Conservation (phyloP, 768 basidiomycete species). For the Candolleomyces efflorescens region DNA sequence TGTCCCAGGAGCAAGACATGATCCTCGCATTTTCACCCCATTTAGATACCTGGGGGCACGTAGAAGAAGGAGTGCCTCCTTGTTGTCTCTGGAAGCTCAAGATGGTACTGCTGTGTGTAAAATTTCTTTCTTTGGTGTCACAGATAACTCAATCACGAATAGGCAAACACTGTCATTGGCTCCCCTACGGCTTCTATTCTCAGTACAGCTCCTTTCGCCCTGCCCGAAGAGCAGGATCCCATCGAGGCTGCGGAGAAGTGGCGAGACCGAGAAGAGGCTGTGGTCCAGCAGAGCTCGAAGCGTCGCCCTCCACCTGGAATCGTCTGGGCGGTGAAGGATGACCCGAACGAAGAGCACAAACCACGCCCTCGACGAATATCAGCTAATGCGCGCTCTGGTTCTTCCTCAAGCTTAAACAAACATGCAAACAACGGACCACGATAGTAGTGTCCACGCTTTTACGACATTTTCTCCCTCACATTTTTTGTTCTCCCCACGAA, state of each 20-base stretch:
- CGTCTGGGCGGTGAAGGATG: conserved; percentile 59
- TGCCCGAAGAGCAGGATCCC: conserved; percentile 64
- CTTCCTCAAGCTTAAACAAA: neutral
- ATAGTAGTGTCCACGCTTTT: neutral
- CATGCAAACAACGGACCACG: neutral
- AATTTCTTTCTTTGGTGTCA: conserved; percentile 3
- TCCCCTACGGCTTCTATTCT: conserved; percentile 70
- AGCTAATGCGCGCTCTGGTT: neutral
- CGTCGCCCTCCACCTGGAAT: conserved; percentile 57
- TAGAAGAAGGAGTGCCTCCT: conserved; percentile 64
- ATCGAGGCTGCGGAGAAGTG: conserved; percentile 62
- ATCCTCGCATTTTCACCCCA: conserved; percentile 51
- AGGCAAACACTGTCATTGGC: conserved; percentile 71
- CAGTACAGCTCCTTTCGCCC: conserved; percentile 47
- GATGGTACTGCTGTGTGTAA: conserved; percentile 74
- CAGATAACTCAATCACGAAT: conserved; percentile 10
- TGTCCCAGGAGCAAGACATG: conserved; percentile 26
- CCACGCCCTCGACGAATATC: conserved; percentile 1
- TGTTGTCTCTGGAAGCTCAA: conserved; percentile 72
- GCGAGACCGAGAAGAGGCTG: conserved; percentile 61
- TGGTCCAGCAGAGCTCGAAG: conserved; percentile 32
- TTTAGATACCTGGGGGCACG: conserved; percentile 58
- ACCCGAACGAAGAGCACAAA: conserved; percentile 17
- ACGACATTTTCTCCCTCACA: neutral
- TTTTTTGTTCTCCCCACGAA: neutral